Evolutionary conservation across 106 monocot genomes (phyloP), one percentile per base, ranked within the genome.

Genomic region (Dendrobium nobile): DNA sequence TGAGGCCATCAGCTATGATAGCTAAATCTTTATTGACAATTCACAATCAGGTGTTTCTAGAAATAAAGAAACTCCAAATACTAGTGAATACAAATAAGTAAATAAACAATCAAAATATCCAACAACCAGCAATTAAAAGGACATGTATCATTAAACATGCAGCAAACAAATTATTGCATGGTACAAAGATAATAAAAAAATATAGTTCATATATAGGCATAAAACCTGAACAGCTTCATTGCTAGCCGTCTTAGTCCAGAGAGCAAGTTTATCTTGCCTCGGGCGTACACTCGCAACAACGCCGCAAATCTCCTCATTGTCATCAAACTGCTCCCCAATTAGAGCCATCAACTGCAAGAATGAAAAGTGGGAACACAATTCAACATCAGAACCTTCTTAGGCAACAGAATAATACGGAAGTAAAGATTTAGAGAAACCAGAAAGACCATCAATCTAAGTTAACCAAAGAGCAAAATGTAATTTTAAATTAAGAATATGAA

Each of bases 321-420:
- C 97, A 79, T 94, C 97, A 89, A 98, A 94, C 75, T 98, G 97
- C 85, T 98, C 97, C 20, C 97, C 97, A 79, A 98, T 92, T 18
- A 98, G 82, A 89, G 94, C 94, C 94, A 98, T 90, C 81, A 98
- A 43, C 97, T 98, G 82, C 28, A 65, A 80, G 77, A 17, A 81
- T 77, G 48, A 5, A n/a, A 20, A 22, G 20, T 41, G 61, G 0
- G 17, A 0, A 8, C 9, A 15, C 6, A 28, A 9, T 70, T 70
- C 70, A 33, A 33, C 13, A 13, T 33, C 33, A 70, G 31, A 26
- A 48, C 2, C 48, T 48, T 48, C 48, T 11, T 1, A 9, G 48
- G 7, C 44, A 44, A 44, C 44, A 44, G 6, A 7, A 67, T 4
- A 24, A 67, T 67, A 67, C 7, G 4, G 1, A 72, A 72, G 41